Percentiles rank a stretch among this genome's conserved stretches.
Conservation (phyloP, 495 filamentous ascomycete species). For the Hyaloscypha hepaticicola region DNA sequence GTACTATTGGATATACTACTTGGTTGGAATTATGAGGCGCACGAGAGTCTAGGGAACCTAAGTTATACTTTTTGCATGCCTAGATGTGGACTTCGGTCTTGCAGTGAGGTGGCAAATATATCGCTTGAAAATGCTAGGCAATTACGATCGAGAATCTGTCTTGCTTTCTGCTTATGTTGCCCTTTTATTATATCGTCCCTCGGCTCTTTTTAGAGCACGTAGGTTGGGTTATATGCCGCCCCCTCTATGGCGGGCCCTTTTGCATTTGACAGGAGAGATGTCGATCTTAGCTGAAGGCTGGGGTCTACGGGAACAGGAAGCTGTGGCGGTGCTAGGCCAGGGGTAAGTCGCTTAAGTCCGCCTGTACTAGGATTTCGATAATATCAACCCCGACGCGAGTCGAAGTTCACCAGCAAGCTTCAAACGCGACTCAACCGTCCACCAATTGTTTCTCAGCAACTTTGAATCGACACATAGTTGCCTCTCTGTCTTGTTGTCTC, state of each 20-base stretch:
- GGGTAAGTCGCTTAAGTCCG: not conserved
- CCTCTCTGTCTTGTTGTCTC: not conserved
- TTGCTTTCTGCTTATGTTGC: too few species aligned
- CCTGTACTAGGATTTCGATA: not conserved
- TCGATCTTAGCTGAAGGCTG: too few species aligned
- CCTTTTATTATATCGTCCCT: too few species aligned
- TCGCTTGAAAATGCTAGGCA: too few species aligned
- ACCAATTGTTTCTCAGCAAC: not conserved
- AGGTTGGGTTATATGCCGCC: too few species aligned
- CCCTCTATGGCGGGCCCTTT: too few species aligned
- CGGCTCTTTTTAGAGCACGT: too few species aligned
- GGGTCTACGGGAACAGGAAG: too few species aligned
- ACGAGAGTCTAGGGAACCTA: not conserved
- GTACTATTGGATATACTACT: not conserved
- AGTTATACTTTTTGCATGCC: not conserved
- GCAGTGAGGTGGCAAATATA: too few species aligned
- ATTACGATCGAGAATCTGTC: too few species aligned
- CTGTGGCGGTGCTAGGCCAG: not conserved
- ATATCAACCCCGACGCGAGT: not conserved
- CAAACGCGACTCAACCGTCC: not conserved
- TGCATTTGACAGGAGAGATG: too few species aligned
- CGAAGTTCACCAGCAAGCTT: not conserved
- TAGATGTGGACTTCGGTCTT: not conserved
- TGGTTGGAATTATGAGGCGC: not conserved
- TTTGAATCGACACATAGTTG: not conserved